Base-by-base conservation (phyloP, 2,329 filamentous ascomycete genomes). In the Fusarium poae region DNA sequence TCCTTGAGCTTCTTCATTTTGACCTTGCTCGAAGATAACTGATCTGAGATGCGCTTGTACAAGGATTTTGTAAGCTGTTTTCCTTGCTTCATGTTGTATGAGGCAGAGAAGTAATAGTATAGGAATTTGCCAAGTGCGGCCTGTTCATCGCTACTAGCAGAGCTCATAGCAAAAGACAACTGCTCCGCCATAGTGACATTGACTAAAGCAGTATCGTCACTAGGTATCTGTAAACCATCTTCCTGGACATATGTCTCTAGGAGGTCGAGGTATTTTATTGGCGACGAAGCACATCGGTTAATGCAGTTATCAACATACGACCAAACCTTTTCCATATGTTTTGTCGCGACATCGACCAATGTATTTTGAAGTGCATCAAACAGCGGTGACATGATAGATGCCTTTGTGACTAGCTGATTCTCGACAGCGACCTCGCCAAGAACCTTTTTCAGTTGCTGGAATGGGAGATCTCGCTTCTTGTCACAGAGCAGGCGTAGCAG, bases 241-340 rank as follows among this genome's bases (percentile, higher is more conserved):
- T 75, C 75, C 5, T 71, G 70, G 6, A 75, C 48, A 34, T 77
- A 78, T 40, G 88, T 84, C 55, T 89, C 84, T 27, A 92, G 78
- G 74, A 89, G 82, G 64, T 96, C 91, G 29, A 96, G 88, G 74
- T 97, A 95, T 75, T 93, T 97, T 74, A 97, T 90, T 0, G 93
- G 92, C 25, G 91, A 90, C 4, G 82, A 89, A 18, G 90, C 89
- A 70, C 92, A 92, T 25, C 94, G 88, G 30, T 88, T 88, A 53
- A 92, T 84, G 77, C 93, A 97, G 66, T 97, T 94, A 74, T 97
- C 94, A 27, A 97, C 77, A 74, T 96, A 97, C 1, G 82, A 78
- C 80, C 92, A 91, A 1, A 94, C 75, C 0, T 75, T 70, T 16
- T 81, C 78, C 69, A 84, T 78, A 15, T 69, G 55, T 12, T 68